Evolutionary conservation across 495 filamentous ascomycete genomes (phyloP).

Genomic region (Viridothelium virens): DNA sequence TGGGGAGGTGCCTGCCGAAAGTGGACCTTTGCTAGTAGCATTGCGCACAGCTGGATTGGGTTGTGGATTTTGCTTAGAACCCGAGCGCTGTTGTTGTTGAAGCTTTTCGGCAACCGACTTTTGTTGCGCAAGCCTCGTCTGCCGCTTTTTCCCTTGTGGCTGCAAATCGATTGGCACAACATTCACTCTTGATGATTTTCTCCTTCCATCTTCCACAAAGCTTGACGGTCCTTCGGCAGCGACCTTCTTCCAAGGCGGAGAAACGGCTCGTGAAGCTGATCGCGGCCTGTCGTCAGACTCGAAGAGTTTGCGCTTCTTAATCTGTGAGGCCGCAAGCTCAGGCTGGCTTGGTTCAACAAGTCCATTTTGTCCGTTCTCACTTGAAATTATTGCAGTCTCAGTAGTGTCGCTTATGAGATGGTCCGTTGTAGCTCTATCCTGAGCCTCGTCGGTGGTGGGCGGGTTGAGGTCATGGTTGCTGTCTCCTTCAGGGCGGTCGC

Average conservation of each 20-base stretch:
- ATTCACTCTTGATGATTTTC: constrained; percentile 82
- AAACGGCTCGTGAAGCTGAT: constrained; percentile 48
- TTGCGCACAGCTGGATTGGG: not conserved
- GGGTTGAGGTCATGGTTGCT: constrained; percentile 13
- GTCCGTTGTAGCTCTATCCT: not conserved
- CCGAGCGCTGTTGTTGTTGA: not conserved
- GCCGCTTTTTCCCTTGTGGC: constrained; percentile 55
- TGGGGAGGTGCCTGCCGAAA: not conserved
- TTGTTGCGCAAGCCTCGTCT: constrained; percentile 42
- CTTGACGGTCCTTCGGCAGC: constrained; percentile 81
- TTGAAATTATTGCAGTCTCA: constrained; percentile 5
- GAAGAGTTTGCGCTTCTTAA: constrained; percentile 66
- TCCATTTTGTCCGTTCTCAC: constrained; percentile 15
- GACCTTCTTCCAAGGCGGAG: constrained; percentile 91
- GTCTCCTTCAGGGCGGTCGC: constrained; percentile 6
- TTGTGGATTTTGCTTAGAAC: not conserved
- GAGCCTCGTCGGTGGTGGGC: constrained; percentile 6
- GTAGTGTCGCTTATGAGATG: not conserved
- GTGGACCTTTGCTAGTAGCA: not conserved
- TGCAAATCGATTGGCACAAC: constrained; percentile 61
- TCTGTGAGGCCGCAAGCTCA: constrained; percentile 45
- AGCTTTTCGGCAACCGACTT: constrained; percentile 4
- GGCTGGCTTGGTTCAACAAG: not conserved
- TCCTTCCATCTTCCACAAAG: constrained; percentile 69
- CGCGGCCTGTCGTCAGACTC: constrained; percentile 41